Conservation (phyloP, 129 eudicot genomes). For the Artemisia tridentata region DNA sequence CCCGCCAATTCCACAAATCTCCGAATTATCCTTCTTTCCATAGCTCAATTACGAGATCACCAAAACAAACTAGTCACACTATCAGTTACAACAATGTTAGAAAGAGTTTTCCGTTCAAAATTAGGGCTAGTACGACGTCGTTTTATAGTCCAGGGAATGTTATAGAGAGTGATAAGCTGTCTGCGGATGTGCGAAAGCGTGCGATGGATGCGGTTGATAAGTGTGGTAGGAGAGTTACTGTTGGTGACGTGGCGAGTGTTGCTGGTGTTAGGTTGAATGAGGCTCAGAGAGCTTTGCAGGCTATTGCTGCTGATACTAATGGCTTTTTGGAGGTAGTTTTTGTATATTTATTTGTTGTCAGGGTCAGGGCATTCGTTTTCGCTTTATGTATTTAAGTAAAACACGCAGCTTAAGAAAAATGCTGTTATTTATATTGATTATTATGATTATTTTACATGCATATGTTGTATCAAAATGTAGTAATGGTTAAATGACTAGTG, state of each 20-base stretch:
- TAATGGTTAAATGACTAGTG: too few relatives aligned
- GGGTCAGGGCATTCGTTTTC: too few relatives aligned
- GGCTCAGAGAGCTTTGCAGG: constrained; percentile 87
- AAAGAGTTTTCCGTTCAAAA: constrained; percentile 21
- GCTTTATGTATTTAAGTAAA: too few relatives aligned
- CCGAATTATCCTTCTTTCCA: constrained; percentile 11
- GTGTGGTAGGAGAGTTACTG: constrained; percentile 73
- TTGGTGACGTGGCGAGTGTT: constrained; percentile 83
- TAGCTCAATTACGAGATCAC: not conserved
- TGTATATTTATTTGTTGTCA: too few relatives aligned
- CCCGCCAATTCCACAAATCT: constrained; percentile 14
- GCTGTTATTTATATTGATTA: too few relatives aligned
- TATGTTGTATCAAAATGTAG: too few relatives aligned
- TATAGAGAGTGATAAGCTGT: constrained; percentile 80
- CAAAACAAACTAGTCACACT: not conserved
- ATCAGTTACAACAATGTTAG: not conserved
- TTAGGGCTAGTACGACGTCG: constrained; percentile 49
- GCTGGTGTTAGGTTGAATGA: constrained; percentile 71
- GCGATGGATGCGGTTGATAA: constrained; percentile 83
- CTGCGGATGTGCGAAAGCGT: constrained; percentile 67
- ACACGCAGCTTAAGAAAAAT: too few relatives aligned
- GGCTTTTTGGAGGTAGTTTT: constrained; percentile 73
- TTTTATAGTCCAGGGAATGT: constrained; percentile 50
- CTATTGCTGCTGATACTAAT: constrained; percentile 88
- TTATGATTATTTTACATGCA: too few relatives aligned